A percentile compares a stretch with the other conserved stretches of the same genome.
Conservation (phyloP, 495 filamentous ascomycete genomes). For the Lichenothelia convexa region DNA sequence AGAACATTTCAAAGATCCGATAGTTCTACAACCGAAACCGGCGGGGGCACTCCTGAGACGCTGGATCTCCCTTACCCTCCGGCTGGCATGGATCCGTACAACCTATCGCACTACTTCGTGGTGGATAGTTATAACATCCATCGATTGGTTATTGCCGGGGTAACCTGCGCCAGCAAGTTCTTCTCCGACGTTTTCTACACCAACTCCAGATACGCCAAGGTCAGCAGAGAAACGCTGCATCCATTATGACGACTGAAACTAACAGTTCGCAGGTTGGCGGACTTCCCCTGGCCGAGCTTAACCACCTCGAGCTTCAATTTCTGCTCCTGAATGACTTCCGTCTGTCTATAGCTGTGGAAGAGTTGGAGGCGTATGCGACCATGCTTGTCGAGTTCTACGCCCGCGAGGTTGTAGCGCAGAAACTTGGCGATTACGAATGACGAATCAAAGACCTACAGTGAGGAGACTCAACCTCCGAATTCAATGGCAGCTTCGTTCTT, state of each 20-base stretch:
- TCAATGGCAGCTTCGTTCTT: no score
- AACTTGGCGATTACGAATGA: no score
- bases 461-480: no score
- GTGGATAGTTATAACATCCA: constrained; percentile 99
- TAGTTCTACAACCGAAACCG: no score
- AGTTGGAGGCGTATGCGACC: constrained; percentile 91
- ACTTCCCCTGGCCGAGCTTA: constrained; percentile 86
- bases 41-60: constrained; percentile 17
- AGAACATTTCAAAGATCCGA: no score
- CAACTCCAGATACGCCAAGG: constrained; percentile 98
- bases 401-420: constrained; percentile 66
- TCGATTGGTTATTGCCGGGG: constrained; percentile 86
- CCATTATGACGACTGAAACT: no score
- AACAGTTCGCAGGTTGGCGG: constrained; percentile 94
- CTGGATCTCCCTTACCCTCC: constrained; percentile 11
- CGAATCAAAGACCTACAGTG: no score
- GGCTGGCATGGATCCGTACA: constrained; percentile 32
- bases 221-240: no score
- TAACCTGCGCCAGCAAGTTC: constrained; percentile 98
- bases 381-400: constrained; percentile 99
- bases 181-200: constrained; percentile 99
- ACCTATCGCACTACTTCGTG: constrained; percentile 71
- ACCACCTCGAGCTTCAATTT: constrained; percentile 94
- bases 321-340: constrained; percentile 93
- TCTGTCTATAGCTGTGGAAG: constrained; percentile 81